These are phyloP conservation scores for Lithospermum erythrorhizon DNA, from an alignment of 257 asterid genomes.

Conservation along the genomic window DNA sequence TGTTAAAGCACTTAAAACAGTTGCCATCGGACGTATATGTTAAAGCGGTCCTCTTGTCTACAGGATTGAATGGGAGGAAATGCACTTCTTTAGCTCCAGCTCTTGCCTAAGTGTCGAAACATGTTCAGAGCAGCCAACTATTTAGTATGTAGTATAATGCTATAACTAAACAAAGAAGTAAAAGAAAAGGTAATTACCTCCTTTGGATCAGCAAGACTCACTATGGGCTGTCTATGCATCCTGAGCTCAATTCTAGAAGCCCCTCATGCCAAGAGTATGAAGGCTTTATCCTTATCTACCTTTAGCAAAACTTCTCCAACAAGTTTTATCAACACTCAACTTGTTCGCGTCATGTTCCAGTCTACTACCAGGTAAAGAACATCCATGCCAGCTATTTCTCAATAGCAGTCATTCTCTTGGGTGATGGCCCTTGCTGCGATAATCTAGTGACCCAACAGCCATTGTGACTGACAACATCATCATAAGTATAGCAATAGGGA, in stretches of 20 bases:
- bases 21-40: slow-evolving; percentile 67
- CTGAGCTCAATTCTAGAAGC: slow-evolving; percentile 89
- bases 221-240: slow-evolving; percentile 98
- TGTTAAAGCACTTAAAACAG: too few species aligned
- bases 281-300: slow-evolving; percentile 82
- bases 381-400: slow-evolving; percentile 98
- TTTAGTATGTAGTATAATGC: background rate
- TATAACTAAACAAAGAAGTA: slow-evolving; percentile 1
- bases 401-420: slow-evolving; percentile 91
- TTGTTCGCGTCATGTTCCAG: slow-evolving; percentile 90
- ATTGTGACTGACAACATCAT: slow-evolving; percentile 89
- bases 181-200: slow-evolving; percentile 38
- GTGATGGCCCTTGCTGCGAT: slow-evolving; percentile 98
- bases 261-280: slow-evolving; percentile 76
- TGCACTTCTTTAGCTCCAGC: slow-evolving; percentile 79
- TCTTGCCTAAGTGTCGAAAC: slow-evolving; percentile 49
- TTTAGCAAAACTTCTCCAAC: slow-evolving; percentile 70
- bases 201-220: slow-evolving; percentile 93
- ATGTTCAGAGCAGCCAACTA: background rate
- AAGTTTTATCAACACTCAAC: slow-evolving; percentile 68
- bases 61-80: slow-evolving; percentile 94
- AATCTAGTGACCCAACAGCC: slow-evolving; percentile 99
- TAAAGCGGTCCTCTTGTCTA: slow-evolving; percentile 95
- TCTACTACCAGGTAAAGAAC: slow-evolving; percentile 93
- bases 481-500: slow-evolving; percentile 97